A percentile compares a stretch with the other conserved stretches of the same genome.
Evolutionary conservation across 1,284 basidiomycete species (phyloP).

Genomic region (Microbotryomycetes sp.): DNA sequence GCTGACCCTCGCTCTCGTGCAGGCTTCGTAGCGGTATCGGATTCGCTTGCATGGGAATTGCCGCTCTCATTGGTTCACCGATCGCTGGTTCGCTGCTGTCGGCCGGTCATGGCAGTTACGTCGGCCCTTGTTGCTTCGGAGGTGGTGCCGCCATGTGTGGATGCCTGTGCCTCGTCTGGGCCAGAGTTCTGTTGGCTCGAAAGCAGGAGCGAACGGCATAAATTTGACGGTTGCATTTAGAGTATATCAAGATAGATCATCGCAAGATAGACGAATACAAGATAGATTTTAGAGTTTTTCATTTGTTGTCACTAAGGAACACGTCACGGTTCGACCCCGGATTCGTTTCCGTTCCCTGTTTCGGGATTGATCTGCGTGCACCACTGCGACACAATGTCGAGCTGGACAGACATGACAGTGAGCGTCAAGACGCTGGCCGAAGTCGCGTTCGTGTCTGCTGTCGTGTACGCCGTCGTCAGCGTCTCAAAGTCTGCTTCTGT

Average conservation of each 20-base stretch:
- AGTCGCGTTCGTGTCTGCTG: not conserved
- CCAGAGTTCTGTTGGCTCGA: not conserved
- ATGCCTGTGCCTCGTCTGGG: not conserved
- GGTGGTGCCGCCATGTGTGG: slow-evolving; percentile 12
- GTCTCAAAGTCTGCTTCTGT: not conserved
- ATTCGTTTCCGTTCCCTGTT: no score
- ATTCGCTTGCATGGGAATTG: slow-evolving; percentile 25
- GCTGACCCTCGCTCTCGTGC: not conserved
- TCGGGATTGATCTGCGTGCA: no score
- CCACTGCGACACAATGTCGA: not conserved
- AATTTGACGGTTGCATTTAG: not conserved
- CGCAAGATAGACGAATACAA: not conserved
- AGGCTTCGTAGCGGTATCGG: slow-evolving; percentile 25
- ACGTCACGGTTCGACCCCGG: no score
- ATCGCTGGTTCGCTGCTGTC: slow-evolving; percentile 19
- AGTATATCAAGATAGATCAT: not conserved
- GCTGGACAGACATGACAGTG: not conserved
- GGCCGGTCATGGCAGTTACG: slow-evolving; percentile 10
- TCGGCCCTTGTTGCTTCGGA: slow-evolving; percentile 22
- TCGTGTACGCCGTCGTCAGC: not conserved
- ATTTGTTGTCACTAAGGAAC: not conserved
- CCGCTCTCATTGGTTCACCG: slow-evolving; percentile 24
- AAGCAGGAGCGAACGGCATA: not conserved
- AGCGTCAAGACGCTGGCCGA: not conserved
- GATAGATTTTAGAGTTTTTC: not conserved